Evolutionary conservation across 2,329 filamentous ascomycete species (phyloP).

Genomic region (Curvularia hawaiiensis): DNA sequence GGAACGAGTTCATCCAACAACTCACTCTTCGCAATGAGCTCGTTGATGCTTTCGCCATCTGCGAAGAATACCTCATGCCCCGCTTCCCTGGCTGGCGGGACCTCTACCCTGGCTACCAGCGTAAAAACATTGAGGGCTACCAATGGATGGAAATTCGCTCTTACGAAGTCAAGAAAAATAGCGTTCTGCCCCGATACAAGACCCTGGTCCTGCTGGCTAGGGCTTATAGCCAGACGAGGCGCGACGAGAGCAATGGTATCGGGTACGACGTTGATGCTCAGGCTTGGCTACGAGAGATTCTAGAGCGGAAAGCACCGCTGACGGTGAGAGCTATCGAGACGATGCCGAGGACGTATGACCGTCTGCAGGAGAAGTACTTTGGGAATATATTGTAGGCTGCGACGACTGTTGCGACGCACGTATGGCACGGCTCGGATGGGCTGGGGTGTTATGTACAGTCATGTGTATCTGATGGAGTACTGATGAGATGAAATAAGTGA

Average conservation of each 20-base stretch:
- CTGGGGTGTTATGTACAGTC: neutral
- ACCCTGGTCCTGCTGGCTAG: conserved; percentile 51
- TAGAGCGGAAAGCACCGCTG: conserved; percentile 45
- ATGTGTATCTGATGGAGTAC: neutral
- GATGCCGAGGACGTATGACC: conserved; percentile 49
- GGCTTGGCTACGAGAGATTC: conserved; percentile 32
- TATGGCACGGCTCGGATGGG: neutral
- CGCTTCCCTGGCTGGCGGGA: conserved; percentile 75
- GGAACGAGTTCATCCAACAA: conserved; percentile 76
- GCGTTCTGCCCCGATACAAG: conserved; percentile 49
- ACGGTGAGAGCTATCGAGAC: conserved; percentile 51
- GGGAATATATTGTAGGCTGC: conserved; percentile 7
- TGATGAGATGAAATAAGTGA: neutral
- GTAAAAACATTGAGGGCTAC: conserved; percentile 28
- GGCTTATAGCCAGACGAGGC: conserved; percentile 43
- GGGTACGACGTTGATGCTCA: conserved; percentile 28
- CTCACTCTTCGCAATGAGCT: conserved; percentile 66
- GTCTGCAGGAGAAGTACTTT: conserved; percentile 39
- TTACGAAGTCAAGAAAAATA: conserved; percentile 28
- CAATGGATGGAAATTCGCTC: conserved; percentile 39
- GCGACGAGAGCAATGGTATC: conserved; percentile 40
- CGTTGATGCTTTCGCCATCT: conserved; percentile 72
- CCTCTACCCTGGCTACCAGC: conserved; percentile 30
- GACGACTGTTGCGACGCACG: neutral
- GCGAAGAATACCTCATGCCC: conserved; percentile 78